Conservation (phyloP, 495 filamentous ascomycete species). For the Xylaria flabelliformis region DNA sequence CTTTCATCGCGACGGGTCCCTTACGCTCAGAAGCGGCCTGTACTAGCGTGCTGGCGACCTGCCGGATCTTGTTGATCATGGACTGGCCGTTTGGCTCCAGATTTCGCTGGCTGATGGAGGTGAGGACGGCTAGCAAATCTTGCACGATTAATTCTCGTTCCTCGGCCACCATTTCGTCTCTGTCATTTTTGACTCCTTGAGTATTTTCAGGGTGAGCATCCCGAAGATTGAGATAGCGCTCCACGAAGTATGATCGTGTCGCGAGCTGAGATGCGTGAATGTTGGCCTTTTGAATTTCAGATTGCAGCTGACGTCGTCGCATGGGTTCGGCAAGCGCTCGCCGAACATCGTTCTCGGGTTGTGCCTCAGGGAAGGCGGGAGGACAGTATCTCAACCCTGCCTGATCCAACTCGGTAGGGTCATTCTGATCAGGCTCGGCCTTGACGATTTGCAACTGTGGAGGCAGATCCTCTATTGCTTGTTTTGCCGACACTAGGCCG, state of each 20-base stretch:
- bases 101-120: slow-evolving; percentile 75
- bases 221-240: slow-evolving; percentile 75
- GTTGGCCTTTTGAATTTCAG: slow-evolving; percentile 85
- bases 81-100: slow-evolving; percentile 82
- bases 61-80: slow-evolving; percentile 74
- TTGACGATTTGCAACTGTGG: slow-evolving; percentile 65
- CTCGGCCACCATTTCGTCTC: slow-evolving; percentile 62
- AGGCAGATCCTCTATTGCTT: slow-evolving; percentile 64
- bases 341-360: slow-evolving; percentile 47
- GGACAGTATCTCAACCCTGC: slow-evolving; percentile 47
- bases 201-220: slow-evolving; percentile 54
- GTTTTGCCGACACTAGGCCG: slow-evolving; percentile 65
- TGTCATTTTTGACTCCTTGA: slow-evolving; percentile 39
- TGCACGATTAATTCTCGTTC: slow-evolving; percentile 80
- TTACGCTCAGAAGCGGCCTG: slow-evolving; percentile 64
- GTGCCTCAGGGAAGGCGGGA: slow-evolving; percentile 40
- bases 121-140: slow-evolving; percentile 71
- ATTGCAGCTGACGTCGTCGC: slow-evolving; percentile 66
- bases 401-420: slow-evolving; percentile 39
- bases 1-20: slow-evolving; percentile 60
- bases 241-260: slow-evolving; percentile 79
- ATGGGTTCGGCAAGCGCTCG: slow-evolving; percentile 42
- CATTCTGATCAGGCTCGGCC: slow-evolving; percentile 36
- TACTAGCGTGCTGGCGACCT: slow-evolving; percentile 77
- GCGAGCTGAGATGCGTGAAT: slow-evolving; percentile 77